Conservation (phyloP, 2,329 filamentous ascomycete genomes). For the Aspergillus arachidicola region DNA sequence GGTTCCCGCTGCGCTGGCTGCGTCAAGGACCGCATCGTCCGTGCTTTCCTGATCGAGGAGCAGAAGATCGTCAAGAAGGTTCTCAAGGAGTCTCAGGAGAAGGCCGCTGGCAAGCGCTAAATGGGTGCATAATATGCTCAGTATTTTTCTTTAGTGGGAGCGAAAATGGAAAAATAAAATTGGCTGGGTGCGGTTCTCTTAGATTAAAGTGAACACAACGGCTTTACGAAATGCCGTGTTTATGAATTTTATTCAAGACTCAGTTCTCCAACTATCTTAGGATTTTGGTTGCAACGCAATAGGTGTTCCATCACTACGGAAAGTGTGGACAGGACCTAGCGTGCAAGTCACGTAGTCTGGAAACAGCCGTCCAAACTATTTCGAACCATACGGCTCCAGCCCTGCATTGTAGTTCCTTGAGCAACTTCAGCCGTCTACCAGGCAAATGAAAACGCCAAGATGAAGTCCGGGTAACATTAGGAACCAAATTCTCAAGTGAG, state of each 20-base stretch:
- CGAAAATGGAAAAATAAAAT: constrained; percentile 37
- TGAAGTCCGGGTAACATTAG: neutral
- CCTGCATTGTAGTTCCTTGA: neutral
- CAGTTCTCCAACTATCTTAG: constrained; percentile 9
- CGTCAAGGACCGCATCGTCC: constrained; percentile 96
- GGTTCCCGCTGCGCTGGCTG: constrained; percentile 98
- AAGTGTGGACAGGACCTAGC: neutral
- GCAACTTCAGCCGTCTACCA: neutral
- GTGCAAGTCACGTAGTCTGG: constrained; percentile 2
- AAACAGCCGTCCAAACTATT: neutral
- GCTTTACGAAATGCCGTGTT: constrained; percentile 1
- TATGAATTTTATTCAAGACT: constrained; percentile 13
- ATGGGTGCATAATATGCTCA: constrained; percentile 36
- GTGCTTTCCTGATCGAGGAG: constrained; percentile 99
- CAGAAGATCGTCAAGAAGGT: constrained; percentile 99
- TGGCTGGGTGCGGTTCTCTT: constrained; percentile 13
- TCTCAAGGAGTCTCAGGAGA: constrained; percentile 94
- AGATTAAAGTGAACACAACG: constrained; percentile 14
- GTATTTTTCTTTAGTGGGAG: constrained; percentile 39
- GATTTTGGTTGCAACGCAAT: neutral
- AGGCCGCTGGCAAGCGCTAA: constrained; percentile 50
- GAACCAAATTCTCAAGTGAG: neutral
- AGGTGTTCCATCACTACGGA: neutral
- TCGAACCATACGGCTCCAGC: neutral
- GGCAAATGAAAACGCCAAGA: neutral